Percentiles rank a stretch among this genome's conserved stretches.
phyloP scores from a whole-genome alignment of 2,329 filamentous ascomycete genomes.

The Rutstroemia sp. region DNA sequence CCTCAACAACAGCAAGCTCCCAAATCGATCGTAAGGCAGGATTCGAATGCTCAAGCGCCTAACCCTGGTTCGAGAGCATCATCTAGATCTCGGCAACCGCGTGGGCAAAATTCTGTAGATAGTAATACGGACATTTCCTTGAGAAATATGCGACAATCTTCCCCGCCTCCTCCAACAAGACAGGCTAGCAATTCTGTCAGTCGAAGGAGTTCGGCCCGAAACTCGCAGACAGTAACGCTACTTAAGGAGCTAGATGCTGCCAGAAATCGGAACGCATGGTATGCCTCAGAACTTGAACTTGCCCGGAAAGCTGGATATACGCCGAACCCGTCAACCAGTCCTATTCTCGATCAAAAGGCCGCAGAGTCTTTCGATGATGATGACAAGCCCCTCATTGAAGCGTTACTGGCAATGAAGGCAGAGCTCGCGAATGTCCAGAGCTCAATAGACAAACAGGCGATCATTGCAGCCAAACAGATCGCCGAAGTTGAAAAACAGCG shows the following conservation, averaged over 20 bases:
- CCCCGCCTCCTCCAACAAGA: constrained; percentile 50
- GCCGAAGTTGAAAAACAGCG: constrained; percentile 92
- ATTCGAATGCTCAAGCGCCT: constrained; percentile 23
- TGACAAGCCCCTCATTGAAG: constrained; percentile 86
- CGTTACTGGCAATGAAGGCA: constrained; percentile 80
- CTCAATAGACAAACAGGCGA: constrained; percentile 81
- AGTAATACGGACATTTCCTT: constrained; percentile 51
- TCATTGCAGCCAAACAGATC: constrained; percentile 78
- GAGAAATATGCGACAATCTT: constrained; percentile 42
- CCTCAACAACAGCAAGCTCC: constrained; percentile 40
- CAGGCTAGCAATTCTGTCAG: constrained; percentile 53
- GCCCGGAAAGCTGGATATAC: constrained; percentile 86
- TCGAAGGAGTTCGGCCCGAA: constrained; percentile 52
- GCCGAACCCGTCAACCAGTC: constrained; percentile 60
- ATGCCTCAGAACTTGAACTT: constrained; percentile 86
- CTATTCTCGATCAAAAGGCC: constrained; percentile 67
- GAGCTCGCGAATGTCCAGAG: constrained; percentile 86
- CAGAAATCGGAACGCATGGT: constrained; percentile 91
- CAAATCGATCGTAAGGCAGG: constrained; percentile 24
- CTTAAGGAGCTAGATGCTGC: constrained; percentile 80
- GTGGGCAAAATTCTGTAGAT: constrained; percentile 61
- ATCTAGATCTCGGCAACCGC: constrained; percentile 45
- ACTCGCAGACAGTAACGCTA: constrained; percentile 57
- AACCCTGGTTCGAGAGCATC: constrained; percentile 32
- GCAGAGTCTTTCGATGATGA: constrained; percentile 83